Evolutionary conservation across 225 moss, liverwort and hornwort genomes (phyloP).

Genomic region (Rhytidiadelphus loreus): DNA sequence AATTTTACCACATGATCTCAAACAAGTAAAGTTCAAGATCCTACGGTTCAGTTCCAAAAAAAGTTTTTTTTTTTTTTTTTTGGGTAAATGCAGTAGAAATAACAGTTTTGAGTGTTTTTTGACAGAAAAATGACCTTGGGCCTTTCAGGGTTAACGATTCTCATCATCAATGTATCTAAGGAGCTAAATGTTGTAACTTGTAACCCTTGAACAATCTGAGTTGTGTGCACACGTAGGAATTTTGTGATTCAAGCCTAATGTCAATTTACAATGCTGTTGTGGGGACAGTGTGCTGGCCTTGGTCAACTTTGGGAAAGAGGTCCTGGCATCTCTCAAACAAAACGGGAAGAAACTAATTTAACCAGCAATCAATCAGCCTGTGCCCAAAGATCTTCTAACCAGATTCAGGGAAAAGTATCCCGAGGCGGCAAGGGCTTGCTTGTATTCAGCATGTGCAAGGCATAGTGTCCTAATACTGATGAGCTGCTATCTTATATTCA

Average conservation of each 20-base stretch:
- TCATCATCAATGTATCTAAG: not conserved
- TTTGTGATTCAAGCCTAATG: not conserved
- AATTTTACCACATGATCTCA: no score
- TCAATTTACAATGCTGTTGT: not conserved
- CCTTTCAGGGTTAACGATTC: no score
- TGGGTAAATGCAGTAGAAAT: no score
- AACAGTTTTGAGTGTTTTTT: no score
- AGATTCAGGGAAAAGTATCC: slow-evolving; percentile 64
- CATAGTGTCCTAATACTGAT: not conserved
- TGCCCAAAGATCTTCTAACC: slow-evolving; percentile 42
- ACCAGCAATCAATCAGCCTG: not conserved
- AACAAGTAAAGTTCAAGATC: no score
- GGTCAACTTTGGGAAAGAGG: slow-evolving; percentile 48
- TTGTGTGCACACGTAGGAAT: not conserved
- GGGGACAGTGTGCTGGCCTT: slow-evolving; percentile 37
- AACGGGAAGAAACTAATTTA: slow-evolving; percentile 22
- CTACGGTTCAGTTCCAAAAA: no score
- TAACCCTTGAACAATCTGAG: not conserved
- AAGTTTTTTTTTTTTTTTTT: no score
- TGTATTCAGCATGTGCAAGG: not conserved
- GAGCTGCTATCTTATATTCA: not conserved
- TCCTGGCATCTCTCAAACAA: slow-evolving; percentile 42
- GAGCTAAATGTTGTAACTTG: not conserved
- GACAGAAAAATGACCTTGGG: no score
- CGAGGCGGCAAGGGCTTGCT: slow-evolving; percentile 38